phyloP scores from a whole-genome alignment of 139 green algal genomes.

The Marvania coccoides region DNA sequence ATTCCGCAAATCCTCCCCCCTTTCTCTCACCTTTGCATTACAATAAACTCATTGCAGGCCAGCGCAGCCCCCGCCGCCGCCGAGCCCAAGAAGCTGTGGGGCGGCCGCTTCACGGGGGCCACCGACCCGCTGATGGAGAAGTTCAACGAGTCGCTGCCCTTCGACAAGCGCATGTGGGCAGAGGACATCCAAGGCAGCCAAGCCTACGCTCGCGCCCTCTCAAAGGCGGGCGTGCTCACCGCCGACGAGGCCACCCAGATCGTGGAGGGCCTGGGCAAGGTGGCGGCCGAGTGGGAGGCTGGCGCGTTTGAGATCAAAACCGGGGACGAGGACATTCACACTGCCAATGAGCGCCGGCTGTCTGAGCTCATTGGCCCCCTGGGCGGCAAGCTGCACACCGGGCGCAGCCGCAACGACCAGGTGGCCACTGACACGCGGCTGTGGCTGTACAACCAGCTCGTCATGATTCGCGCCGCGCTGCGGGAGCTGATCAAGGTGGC shows the following conservation, averaged over 20 bases:
- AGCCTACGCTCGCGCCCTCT: slow-evolving; percentile 84
- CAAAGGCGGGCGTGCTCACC: slow-evolving; percentile 80
- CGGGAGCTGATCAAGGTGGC: slow-evolving; percentile 74
- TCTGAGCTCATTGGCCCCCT: slow-evolving; percentile 82
- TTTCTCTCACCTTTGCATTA: background rate
- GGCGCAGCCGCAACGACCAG: slow-evolving; percentile 93
- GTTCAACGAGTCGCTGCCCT: slow-evolving; percentile 91
- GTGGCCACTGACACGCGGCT: slow-evolving; percentile 94
- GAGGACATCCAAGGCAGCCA: slow-evolving; percentile 91
- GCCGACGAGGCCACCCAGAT: slow-evolving; percentile 67
- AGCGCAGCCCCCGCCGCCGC: background rate
- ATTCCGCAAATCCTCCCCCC: no score
- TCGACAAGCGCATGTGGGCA: slow-evolving; percentile 89
- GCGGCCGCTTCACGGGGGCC: slow-evolving; percentile 86
- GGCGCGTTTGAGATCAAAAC: slow-evolving; percentile 70
- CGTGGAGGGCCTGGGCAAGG: slow-evolving; percentile 64
- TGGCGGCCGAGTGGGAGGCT: slow-evolving; percentile 58
- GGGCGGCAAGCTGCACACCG: slow-evolving; percentile 97
- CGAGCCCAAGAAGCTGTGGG: slow-evolving; percentile 84
- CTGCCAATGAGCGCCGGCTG: slow-evolving; percentile 89
- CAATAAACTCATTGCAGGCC: background rate
- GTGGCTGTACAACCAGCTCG: slow-evolving; percentile 76
- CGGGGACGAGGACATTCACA: slow-evolving; percentile 97
- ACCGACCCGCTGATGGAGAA: slow-evolving; percentile 94
- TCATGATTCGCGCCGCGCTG: slow-evolving; percentile 56